Evolutionary conservation across 2,329 filamentous ascomycete genomes (phyloP).

Genomic region (Fusarium ramigenum): DNA sequence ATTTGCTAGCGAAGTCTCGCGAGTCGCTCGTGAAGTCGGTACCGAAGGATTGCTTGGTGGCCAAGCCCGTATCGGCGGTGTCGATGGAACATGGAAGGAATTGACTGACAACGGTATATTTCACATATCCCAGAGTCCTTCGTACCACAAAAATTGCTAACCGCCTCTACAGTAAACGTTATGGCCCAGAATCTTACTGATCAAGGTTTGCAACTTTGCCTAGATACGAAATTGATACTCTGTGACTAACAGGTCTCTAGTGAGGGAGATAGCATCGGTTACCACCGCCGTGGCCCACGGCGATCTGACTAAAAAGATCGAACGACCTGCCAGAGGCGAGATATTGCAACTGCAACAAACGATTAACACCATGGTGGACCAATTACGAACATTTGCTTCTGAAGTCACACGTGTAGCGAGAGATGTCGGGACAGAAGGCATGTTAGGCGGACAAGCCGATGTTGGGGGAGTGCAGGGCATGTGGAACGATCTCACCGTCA

Average conservation of each 20-base stretch:
- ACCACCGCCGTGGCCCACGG: slow-evolving; percentile 86
- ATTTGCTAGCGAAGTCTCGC: slow-evolving; percentile 95
- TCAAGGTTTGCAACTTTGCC: slow-evolving; percentile 60
- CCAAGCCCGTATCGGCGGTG: slow-evolving; percentile 91
- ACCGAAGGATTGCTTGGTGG: slow-evolving; percentile 94
- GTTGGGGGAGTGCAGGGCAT: slow-evolving; percentile 87
- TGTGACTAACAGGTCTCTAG: slow-evolving; percentile 49
- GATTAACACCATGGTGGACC: slow-evolving; percentile 91
- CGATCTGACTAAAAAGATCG: slow-evolving; percentile 85
- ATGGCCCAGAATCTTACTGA: slow-evolving; percentile 86
- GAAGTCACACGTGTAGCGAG: slow-evolving; percentile 85
- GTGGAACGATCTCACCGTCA: slow-evolving; percentile 88
- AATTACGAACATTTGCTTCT: slow-evolving; percentile 82
- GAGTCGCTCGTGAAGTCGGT: slow-evolving; percentile 93
- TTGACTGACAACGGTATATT: slow-evolving; percentile 81
- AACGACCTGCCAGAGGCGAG: slow-evolving; percentile 81
- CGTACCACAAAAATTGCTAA: slow-evolving; percentile 16
- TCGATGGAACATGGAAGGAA: slow-evolving; percentile 98
- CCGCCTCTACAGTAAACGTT: slow-evolving; percentile 70
- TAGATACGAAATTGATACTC: not conserved
- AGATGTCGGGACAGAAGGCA: slow-evolving; percentile 86
- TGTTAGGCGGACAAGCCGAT: slow-evolving; percentile 82
- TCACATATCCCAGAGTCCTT: not conserved
- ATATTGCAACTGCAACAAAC: slow-evolving; percentile 86
- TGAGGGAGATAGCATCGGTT: slow-evolving; percentile 85